Percentiles rank a stretch among this genome's conserved stretches.
Conservation (phyloP, 2,329 filamentous ascomycete genomes). For the Scedosporium aurantiacum region DNA sequence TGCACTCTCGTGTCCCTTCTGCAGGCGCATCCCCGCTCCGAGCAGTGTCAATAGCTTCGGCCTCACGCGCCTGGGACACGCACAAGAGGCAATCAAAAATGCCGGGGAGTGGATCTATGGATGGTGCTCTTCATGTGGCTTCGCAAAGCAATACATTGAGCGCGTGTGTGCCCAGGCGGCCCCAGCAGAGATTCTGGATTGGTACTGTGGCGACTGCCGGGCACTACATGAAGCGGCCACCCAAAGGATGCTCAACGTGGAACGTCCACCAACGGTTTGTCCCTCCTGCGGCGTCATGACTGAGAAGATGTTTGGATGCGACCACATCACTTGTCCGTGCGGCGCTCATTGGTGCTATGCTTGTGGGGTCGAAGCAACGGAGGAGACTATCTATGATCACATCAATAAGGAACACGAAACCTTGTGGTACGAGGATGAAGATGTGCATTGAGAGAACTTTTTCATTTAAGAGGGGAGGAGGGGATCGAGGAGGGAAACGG, state of each 20-base stretch:
- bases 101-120: conserved; percentile 33
- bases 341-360: conserved; percentile 28
- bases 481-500: no score
- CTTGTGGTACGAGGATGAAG: conserved; percentile 13
- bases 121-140: conserved; percentile 33
- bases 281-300: conserved; percentile 25
- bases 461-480: background rate
- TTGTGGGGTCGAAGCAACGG: conserved; percentile 20
- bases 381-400: conserved; percentile 24
- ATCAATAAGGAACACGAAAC: conserved; percentile 23
- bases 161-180: conserved; percentile 31
- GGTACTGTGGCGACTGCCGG: conserved; percentile 30
- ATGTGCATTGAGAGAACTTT: conserved; percentile 7
- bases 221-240: background rate
- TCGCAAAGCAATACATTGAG: conserved; percentile 29
- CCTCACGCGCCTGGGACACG: conserved; percentile 24
- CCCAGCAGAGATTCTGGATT: conserved; percentile 23
- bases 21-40: conserved; percentile 29
- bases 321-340: conserved; percentile 27
- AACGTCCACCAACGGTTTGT: conserved; percentile 18
- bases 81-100: conserved; percentile 27
- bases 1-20: conserved; percentile 39
- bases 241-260: background rate
- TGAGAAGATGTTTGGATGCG: conserved; percentile 25
- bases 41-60: conserved; percentile 25